A percentile compares a stretch with the other conserved stretches of the same genome.
phyloP scores from a whole-genome alignment of 257 asterid species.

The Gardenia jasminoides region DNA sequence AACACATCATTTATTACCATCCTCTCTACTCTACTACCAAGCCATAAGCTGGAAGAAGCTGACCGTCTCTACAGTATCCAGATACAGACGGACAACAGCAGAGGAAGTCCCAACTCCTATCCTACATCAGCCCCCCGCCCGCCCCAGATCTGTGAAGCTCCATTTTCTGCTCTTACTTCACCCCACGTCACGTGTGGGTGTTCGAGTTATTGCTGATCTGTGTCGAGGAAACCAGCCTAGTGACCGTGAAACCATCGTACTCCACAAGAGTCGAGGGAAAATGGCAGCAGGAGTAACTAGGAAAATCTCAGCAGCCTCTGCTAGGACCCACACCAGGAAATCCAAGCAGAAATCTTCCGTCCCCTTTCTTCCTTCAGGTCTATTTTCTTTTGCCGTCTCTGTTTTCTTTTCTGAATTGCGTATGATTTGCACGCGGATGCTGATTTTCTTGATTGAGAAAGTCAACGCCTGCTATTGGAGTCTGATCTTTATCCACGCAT shows the following conservation, averaged over 20 bases:
- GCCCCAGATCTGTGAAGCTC: background rate
- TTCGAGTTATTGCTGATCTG: background rate
- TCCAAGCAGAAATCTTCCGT: constrained; percentile 39
- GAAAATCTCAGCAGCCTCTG: constrained; percentile 75
- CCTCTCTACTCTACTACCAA: too few relatives aligned
- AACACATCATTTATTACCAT: too few relatives aligned
- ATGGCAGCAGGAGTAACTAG: constrained; percentile 66
- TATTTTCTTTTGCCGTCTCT: background rate
- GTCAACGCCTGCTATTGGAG: background rate
- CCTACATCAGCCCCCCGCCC: background rate
- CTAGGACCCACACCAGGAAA: constrained; percentile 77
- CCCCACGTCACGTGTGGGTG: background rate
- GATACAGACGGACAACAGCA: background rate
- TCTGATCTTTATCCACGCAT: background rate
- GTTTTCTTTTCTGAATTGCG: background rate
- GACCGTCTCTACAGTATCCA: background rate
- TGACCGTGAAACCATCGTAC: too few relatives aligned
- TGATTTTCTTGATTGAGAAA: constrained; percentile 14
- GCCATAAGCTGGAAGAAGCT: too few relatives aligned
- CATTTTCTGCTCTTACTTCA: background rate
- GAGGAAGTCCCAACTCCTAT: background rate
- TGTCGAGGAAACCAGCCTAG: background rate
- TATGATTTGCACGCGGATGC: background rate
- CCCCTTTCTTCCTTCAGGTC: constrained; percentile 46
- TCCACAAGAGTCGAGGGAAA: background rate